Evolutionary conservation across 2,329 filamentous ascomycete genomes (phyloP).

Genomic region (Penicillium oxalicum): DNA sequence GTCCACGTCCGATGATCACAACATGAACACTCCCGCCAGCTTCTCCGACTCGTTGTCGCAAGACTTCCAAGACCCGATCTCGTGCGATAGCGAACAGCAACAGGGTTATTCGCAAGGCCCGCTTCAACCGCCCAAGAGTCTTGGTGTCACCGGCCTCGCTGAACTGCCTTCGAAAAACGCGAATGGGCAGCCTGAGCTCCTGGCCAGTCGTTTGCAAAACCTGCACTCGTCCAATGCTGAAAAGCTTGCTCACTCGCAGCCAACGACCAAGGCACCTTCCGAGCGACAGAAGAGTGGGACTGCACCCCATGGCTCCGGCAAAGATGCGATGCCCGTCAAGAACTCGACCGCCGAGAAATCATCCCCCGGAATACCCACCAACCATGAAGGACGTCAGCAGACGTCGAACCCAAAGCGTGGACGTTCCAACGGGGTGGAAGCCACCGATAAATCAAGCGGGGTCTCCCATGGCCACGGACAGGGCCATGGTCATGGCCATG

Average conservation of each 20-base stretch:
- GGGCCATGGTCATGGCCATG: constrained; percentile 25
- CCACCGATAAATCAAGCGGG: constrained; percentile 32
- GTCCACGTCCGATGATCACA: constrained; percentile 37
- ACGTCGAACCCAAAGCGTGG: constrained; percentile 27
- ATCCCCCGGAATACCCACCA: constrained; percentile 18
- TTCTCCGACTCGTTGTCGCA: constrained; percentile 36
- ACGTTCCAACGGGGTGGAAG: constrained; percentile 27
- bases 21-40: constrained; percentile 33
- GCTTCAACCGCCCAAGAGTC: constrained; percentile 19
- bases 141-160: constrained; percentile 6
- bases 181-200: constrained; percentile 27
- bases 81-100: constrained; percentile 32
- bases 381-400: constrained; percentile 26
- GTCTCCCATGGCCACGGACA: constrained; percentile 23
- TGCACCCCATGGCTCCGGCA: constrained; percentile 19
- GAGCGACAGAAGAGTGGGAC: constrained; percentile 21
- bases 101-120: constrained; percentile 23
- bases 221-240: constrained; percentile 34
- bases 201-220: constrained; percentile 35
- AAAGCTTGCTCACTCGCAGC: constrained; percentile 22
- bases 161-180: constrained; percentile 16
- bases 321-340: constrained; percentile 28
- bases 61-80: constrained; percentile 33
- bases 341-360: constrained; percentile 23
- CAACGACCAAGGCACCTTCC: constrained; percentile 17